Evolutionary conservation across 352 stramenopile species (phyloP).

Genomic region (Phytopythium chamaehyphon): DNA sequence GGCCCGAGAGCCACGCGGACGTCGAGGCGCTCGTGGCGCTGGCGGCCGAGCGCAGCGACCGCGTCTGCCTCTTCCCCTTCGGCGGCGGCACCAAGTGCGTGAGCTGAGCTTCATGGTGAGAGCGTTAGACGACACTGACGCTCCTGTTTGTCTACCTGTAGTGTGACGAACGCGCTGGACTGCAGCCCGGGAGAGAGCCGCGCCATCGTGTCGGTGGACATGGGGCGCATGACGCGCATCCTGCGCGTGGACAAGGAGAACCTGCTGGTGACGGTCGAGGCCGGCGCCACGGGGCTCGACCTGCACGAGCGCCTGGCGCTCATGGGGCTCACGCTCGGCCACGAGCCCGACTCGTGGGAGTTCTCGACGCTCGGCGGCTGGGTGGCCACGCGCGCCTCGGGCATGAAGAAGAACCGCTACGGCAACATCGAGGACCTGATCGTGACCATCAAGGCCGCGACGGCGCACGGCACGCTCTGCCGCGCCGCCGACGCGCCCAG

Average conservation of each 20-base stretch:
- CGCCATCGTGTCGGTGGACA: slow-evolving; percentile 93
- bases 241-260: slow-evolving; percentile 78
- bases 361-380: slow-evolving; percentile 92
- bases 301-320: slow-evolving; percentile 84
- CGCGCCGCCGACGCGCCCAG: slow-evolving; percentile 53
- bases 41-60: slow-evolving; percentile 38
- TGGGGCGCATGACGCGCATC: slow-evolving; percentile 87
- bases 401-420: slow-evolving; percentile 94
- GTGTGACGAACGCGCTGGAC: slow-evolving; percentile 57
- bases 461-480: slow-evolving; percentile 55
- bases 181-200: slow-evolving; percentile 67
- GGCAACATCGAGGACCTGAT: slow-evolving; percentile 95
- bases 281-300: slow-evolving; percentile 88
- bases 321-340: slow-evolving; percentile 87
- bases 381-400: slow-evolving; percentile 90
- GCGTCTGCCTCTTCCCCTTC: slow-evolving; percentile 92
- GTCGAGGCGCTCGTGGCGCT: slow-evolving; percentile 79
- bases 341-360: slow-evolving; percentile 92
- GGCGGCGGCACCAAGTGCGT: slow-evolving; percentile 92
- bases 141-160: too few species aligned
- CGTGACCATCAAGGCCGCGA: slow-evolving; percentile 78
- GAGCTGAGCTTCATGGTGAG: neutral
- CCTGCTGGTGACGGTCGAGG: slow-evolving; percentile 83
- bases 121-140: too few species aligned
- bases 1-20: slow-evolving; percentile 77